Conservation (phyloP, 2,329 filamentous ascomycete species). For the Camptophora hylomeconis region DNA sequence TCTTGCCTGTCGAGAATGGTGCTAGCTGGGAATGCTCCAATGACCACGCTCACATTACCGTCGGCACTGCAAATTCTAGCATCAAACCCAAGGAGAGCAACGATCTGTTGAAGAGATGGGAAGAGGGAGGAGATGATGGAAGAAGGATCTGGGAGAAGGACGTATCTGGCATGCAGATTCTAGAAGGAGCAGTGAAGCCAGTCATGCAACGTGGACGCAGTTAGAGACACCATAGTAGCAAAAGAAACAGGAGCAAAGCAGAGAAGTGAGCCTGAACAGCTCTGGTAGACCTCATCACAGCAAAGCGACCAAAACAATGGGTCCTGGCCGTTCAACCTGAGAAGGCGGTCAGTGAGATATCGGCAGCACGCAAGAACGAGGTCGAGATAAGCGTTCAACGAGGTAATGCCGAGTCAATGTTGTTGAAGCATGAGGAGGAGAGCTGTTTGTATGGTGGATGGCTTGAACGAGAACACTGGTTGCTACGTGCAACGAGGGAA, state of each 20-base stretch:
- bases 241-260: neutral
- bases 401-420: too few relatives aligned
- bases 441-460: too few relatives aligned
- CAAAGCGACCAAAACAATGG: neutral
- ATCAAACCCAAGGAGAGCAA: conserved; percentile 96
- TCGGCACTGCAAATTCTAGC: conserved; percentile 60
- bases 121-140: conserved; percentile 42
- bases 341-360: neutral
- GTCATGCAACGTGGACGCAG: conserved; percentile 25
- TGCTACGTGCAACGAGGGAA: too few relatives aligned
- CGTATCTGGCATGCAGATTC: conserved; percentile 40
- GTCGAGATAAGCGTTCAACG: too few relatives aligned
- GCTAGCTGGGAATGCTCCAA: conserved; percentile 59
- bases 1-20: conserved; percentile 36
- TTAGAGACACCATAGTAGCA: neutral
- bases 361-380: conserved; percentile 1
- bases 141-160: conserved; percentile 37
- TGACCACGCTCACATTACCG: conserved; percentile 69
- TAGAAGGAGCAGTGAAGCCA: conserved; percentile 42
- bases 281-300: too few relatives aligned
- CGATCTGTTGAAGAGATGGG: conserved; percentile 62
- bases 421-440: too few relatives aligned
- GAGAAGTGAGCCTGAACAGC: neutral
- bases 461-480: too few relatives aligned
- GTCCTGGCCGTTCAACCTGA: neutral